Base-by-base conservation (phyloP, 1,139 yeast species). In the Debaryomyces robertsiae region DNA sequence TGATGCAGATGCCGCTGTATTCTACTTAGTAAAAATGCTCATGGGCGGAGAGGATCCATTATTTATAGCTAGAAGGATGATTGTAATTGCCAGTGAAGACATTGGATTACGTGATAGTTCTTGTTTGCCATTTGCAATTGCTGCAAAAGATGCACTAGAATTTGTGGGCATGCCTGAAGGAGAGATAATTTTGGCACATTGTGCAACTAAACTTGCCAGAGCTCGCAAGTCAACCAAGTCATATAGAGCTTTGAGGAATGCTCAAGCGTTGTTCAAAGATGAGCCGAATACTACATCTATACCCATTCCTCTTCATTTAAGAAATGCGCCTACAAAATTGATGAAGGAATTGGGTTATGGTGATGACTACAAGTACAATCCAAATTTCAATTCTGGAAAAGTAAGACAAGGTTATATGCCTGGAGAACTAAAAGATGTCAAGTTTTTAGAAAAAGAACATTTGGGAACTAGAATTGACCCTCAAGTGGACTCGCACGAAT, bases 151-250 rank as follows among this genome's bases (percentile, higher is more conserved):
- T 38, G 91, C 97, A 0, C 81, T 88, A 3, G 94, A 89, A 63
- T 89, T 86, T 61, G 76, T 93, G n/a, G 99, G 99, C 0, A 75
- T 93, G 77, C 99, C 99, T 0, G 98, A 94, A 57, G 95, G 95
- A 2, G 97, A 93, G 57, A 73, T 88, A 27, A 81, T 90, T 3
- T 65, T 93, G 36, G 98, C 93, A 0, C 98, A 93, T 53, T 89
- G 97, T 60, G 91, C 95, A 1, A 90, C 86, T 24, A 86, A 90
- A 50, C 67, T 93, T 22, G 95, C 98, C 0, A 67, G 81, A 41
- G 95, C 98, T 0, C 81, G 82, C 0, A 94, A 94, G 60, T 85
- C 95, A 4, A 89, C 91, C 10, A 83, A 84, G 55, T 80, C 94
- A 0, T 91, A 91, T 55, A 69, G 90, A 42, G 95, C 93, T 0